Evolutionary conservation across 805 yeast genomes (phyloP).

Genomic region (Starmerella vaccinii): DNA sequence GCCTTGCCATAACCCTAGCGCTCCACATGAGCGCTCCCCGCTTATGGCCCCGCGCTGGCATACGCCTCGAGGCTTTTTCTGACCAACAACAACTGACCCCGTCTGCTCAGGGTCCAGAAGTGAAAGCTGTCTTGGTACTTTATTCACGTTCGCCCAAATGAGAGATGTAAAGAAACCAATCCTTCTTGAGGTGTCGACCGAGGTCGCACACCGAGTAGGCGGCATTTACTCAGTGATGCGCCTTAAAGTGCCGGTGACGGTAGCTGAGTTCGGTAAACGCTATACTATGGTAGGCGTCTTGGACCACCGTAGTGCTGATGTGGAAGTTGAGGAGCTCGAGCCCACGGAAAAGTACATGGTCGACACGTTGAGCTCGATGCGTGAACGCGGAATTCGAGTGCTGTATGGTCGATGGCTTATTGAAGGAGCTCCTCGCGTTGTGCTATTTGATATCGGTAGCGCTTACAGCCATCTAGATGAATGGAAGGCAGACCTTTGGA

Average conservation of each 20-base stretch:
- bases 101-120: too few relatives aligned
- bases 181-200: constrained; percentile 90
- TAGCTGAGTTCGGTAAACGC: constrained; percentile 79
- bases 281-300: constrained; percentile 83
- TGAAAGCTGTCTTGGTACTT: too few relatives aligned
- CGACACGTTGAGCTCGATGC: constrained; percentile 66
- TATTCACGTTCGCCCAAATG: constrained; percentile 1
- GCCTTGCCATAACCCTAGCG: neutral
- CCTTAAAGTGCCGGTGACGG: constrained; percentile 93
- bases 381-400: constrained; percentile 66
- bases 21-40: constrained; percentile 3
- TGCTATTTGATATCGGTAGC: constrained; percentile 75
- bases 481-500: constrained; percentile 93
- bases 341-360: constrained; percentile 42
- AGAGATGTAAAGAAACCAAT: constrained; percentile 82
- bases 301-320: constrained; percentile 58
- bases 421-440: constrained; percentile 93
- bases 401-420: constrained; percentile 93
- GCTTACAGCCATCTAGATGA: constrained; percentile 64
- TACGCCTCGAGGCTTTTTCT: neutral
- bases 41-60: neutral
- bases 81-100: neutral
- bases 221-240: constrained; percentile 95
- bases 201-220: constrained; percentile 94
- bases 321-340: constrained; percentile 63